These are phyloP conservation scores for Dalbergia cultrata DNA, from an alignment of 306 rosid genomes.

Conservation along the genomic window DNA sequence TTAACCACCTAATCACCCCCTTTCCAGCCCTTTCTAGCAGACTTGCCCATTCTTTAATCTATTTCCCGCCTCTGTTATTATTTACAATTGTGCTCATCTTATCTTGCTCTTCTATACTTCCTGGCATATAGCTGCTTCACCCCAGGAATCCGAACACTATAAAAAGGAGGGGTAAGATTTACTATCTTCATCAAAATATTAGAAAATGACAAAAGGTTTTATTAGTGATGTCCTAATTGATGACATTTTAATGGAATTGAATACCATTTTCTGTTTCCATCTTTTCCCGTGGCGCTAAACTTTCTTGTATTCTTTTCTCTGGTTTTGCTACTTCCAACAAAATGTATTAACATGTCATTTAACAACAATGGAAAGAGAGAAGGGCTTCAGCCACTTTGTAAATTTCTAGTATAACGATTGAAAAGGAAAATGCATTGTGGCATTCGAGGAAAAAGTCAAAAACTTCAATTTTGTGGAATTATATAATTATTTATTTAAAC, in stretches of 20 bases:
- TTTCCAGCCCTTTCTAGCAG: too few species aligned
- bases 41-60: too few species aligned
- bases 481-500: not conserved
- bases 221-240: not conserved
- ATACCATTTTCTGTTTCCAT: slow-evolving; percentile 26
- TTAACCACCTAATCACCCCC: too few species aligned
- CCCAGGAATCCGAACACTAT: not conserved
- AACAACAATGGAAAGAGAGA: not conserved
- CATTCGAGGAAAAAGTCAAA: slow-evolving; percentile 9
- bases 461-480: slow-evolving; percentile 8
- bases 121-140: too few species aligned
- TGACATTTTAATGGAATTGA: slow-evolving; percentile 9
- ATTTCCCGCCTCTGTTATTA: too few species aligned
- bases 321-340: slow-evolving; percentile 21
- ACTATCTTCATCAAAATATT: slow-evolving; percentile 2
- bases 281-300: not conserved
- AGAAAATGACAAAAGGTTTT: not conserved
- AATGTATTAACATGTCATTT: slow-evolving; percentile 24
- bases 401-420: not conserved
- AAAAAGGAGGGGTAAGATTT: slow-evolving; percentile 1
- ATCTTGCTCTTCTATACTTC: too few species aligned
- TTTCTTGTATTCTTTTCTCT: not conserved
- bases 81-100: too few species aligned
- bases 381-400: not conserved
- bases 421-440: not conserved